phyloP scores from a whole-genome alignment of 306 rosid species.

The Cyclanthera cordifolia region DNA sequence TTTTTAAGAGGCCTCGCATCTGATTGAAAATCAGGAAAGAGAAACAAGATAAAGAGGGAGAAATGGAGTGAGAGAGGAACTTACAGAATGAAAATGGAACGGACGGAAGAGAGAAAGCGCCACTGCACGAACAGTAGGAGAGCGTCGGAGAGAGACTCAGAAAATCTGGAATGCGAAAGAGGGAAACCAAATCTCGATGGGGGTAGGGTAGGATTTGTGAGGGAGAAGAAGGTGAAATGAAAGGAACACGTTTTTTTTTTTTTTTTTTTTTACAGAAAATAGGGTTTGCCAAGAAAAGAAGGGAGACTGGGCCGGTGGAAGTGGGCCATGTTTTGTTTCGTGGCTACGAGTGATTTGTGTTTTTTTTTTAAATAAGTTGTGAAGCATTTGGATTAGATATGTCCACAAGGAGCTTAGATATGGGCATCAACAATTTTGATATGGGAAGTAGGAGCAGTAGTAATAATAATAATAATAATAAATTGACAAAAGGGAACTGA shows the following conservation, averaged over 20 bases:
- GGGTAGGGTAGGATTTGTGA: neutral
- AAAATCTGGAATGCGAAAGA: neutral
- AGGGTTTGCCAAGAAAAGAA: neutral
- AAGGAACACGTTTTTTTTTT: neutral
- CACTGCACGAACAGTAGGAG: neutral
- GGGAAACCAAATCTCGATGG: neutral
- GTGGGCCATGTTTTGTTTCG: neutral
- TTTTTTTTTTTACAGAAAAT: neutral
- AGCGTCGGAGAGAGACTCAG: constrained; percentile 5
- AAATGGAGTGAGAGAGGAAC: neutral
- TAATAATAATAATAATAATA: no score
- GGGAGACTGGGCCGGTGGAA: neutral
- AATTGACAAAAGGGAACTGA: no score
- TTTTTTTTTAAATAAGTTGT: no score
- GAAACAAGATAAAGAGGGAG: neutral
- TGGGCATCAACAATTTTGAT: no score
- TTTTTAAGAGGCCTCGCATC: no score
- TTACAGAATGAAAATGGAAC: neutral
- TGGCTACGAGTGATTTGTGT: no score
- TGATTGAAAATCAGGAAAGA: no score
- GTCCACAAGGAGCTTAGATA: no score
- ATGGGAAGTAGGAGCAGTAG: no score
- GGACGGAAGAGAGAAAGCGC: neutral
- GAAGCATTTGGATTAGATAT: no score
- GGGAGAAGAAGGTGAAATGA: neutral